These are phyloP conservation scores for Ganoderma meredithae DNA, from an alignment of 1,284 basidiomycete species.

Conservation along the genomic window DNA sequence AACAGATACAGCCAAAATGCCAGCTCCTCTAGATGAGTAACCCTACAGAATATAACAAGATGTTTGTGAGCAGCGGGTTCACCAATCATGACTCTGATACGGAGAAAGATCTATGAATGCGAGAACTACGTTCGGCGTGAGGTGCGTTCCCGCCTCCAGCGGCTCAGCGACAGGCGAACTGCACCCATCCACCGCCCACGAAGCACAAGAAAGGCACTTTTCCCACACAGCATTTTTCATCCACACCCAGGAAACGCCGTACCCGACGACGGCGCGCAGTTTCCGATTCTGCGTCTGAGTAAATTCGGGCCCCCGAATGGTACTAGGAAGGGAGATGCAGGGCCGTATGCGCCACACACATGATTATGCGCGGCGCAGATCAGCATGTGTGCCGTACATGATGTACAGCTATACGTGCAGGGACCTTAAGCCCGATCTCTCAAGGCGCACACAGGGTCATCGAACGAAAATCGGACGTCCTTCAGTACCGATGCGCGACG, in stretches of 20 bases:
- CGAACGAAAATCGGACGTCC: background rate
- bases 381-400: background rate
- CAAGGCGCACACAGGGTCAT: background rate
- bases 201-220: background rate
- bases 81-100: background rate
- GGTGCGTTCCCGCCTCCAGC: background rate
- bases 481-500: background rate
- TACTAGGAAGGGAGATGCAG: background rate
- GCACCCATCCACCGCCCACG: background rate
- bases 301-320: background rate
- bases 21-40: slow-evolving; percentile 84
- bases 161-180: background rate
- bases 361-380: background rate
- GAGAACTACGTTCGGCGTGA: background rate
- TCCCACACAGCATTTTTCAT: background rate
- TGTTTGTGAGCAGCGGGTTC: background rate
- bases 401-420: background rate
- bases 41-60: slow-evolving; percentile 47
- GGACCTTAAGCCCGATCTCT: background rate
- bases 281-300: background rate
- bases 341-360: background rate
- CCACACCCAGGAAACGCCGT: background rate
- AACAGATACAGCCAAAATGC: slow-evolving; percentile 81
- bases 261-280: background rate
- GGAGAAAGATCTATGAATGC: background rate